Evolutionary conservation across 2,329 filamentous ascomycete genomes (phyloP).

Genomic region (Rugonectria rugulosa): DNA sequence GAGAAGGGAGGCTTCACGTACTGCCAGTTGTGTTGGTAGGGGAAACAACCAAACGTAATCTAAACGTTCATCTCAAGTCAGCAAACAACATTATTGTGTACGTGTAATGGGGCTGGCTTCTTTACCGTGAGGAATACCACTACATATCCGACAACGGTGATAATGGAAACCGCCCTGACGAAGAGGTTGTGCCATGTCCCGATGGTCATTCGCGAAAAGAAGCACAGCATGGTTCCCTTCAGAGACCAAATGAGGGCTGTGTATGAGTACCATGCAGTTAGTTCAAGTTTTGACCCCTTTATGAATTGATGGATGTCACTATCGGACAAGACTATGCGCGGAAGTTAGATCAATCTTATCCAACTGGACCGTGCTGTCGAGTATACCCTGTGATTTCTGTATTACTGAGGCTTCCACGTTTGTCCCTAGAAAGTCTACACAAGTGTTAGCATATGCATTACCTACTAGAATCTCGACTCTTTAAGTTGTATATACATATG

Average conservation of each 20-base stretch:
- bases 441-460: no score
- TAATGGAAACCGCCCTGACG: constrained; percentile 23
- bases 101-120: no score
- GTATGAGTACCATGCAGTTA: constrained; percentile 51
- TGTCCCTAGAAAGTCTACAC: constrained; percentile 32
- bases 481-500: constrained; percentile 31
- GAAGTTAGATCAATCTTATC: no score
- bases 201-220: constrained; percentile 40
- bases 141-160: constrained; percentile 15
- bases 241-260: constrained; percentile 46
- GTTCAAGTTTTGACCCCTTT: constrained; percentile 46
- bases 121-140: constrained; percentile 33
- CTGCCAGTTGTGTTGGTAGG: constrained; percentile 34
- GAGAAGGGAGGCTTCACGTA: constrained; percentile 13
- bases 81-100: accelerated
- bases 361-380: no score
- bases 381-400: constrained; percentile 12
- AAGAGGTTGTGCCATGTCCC: constrained; percentile 36
- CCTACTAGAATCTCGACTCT: neutral
- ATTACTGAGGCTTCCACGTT: constrained; percentile 29
- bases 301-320: constrained; percentile 39
- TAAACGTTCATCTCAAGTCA: neutral
- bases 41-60: constrained; percentile 35
- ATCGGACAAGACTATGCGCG: constrained; percentile 29
- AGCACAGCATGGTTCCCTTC: constrained; percentile 41